Percentiles rank a stretch among this genome's conserved stretches.
Conservation (phyloP, 768 basidiomycete genomes). For the Leccinum uliginosum region DNA sequence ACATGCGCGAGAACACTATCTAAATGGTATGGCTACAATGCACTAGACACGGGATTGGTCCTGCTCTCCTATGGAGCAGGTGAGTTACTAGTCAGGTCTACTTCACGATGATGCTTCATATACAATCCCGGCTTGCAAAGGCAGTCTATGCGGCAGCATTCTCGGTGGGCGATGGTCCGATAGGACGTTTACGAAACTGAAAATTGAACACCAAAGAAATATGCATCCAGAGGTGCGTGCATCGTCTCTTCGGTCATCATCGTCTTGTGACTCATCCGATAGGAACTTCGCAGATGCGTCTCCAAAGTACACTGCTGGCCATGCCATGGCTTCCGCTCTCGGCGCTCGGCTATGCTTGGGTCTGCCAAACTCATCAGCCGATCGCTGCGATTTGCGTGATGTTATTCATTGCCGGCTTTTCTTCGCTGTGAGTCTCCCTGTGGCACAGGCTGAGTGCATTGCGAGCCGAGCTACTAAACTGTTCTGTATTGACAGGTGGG, state of each 20-base stretch:
- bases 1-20: conserved; percentile 70
- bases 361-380: conserved; percentile 57
- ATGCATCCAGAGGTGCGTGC: conserved; percentile 57
- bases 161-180: conserved; percentile 60
- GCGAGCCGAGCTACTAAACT: not conserved
- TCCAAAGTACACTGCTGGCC: conserved; percentile 56
- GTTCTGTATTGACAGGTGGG: conserved; percentile 34
- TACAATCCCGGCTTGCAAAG: conserved; percentile 19
- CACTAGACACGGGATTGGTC: conserved; percentile 72
- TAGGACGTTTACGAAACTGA: conserved; percentile 36
- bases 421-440: conserved; percentile 34
- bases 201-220: conserved; percentile 39
- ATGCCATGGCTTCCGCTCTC: conserved; percentile 52
- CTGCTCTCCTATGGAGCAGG: conserved; percentile 73
- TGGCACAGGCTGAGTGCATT: not conserved
- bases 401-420: conserved; percentile 70
- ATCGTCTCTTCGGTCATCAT: not conserved
- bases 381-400: conserved; percentile 67
- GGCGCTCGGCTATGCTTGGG: conserved; percentile 72
- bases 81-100: conserved; percentile 22
- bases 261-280: not conserved
- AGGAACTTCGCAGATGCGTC: conserved; percentile 56
- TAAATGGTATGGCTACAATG: conserved; percentile 57
- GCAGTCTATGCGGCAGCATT: conserved; percentile 50
- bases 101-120: not conserved